Base-by-base conservation (phyloP, 768 basidiomycete species). In the Russula abietina region DNA sequence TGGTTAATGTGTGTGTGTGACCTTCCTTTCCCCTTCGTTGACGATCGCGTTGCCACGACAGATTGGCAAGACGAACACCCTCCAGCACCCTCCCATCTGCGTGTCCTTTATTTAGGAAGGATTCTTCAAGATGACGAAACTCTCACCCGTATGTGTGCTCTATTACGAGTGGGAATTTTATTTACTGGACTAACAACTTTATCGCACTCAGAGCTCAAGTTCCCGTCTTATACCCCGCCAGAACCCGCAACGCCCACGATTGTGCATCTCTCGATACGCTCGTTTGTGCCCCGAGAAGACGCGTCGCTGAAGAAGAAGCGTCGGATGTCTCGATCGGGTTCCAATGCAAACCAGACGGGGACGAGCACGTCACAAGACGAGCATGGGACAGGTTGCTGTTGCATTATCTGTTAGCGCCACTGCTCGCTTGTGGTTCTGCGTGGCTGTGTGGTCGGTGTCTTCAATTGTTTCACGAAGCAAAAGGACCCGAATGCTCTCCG, bases 71-170 rank as follows among this genome's bases (percentile, higher is more conserved):
- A 86, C 67, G 88, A 88, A 36, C 83, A 85, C 12, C 89, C 90
- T 2, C 87, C 88, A 2, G 85, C 86, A 17, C 90, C 90, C 0
- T 85, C 86, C 5, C 88, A 86, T 76, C 77, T 91, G 61, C 82
- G 90, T 22, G 80, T 92, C 41, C 76, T 91, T 1, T 86, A 91
- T 71, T 75, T 91, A 6, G 90, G 90, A 41, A 85, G 84, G 73
- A 86, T 92, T 71, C 73, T 91, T n/a, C 89, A 90, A 69, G 90
- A 92, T 69, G 90, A 92, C 33, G 89, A 91, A 59, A 88, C 86
- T 2, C 77, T 92, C 17, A 72, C 78, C 19, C 81, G 88, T 89
- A 66, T 69, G 85, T 76, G 19, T 46, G 43, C 57, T 14, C 28
- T 32, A 6, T 41, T 33, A 39, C 14, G 4, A n/a, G 26, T 5